Conservation (phyloP, 139 green algal species). For the Closterium sp. region DNA sequence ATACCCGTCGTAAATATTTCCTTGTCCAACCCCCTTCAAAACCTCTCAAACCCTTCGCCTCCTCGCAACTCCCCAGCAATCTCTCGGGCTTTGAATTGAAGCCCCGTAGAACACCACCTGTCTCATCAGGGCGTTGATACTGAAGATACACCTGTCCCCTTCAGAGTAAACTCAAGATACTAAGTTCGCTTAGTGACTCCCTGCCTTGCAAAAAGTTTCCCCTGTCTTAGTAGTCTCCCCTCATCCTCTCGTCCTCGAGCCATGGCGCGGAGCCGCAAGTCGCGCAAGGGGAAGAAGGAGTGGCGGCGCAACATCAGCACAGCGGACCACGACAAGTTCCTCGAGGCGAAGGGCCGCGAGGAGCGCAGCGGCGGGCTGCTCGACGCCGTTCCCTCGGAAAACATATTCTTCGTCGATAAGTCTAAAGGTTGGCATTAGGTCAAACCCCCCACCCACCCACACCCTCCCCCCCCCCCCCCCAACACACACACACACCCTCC, state of each 20-base stretch:
- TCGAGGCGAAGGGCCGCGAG: conserved; percentile 2
- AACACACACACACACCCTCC: too few relatives aligned
- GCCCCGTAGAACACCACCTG: too few relatives aligned
- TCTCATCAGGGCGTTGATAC: too few relatives aligned
- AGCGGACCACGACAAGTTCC: conserved; percentile 9
- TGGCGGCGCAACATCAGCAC: conserved; percentile 37
- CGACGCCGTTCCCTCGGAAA: background rate
- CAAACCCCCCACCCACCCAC: too few relatives aligned
- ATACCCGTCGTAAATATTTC: too few relatives aligned
- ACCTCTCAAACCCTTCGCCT: too few relatives aligned
- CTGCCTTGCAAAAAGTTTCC: background rate
- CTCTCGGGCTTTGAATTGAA: too few relatives aligned
- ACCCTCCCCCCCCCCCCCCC: too few relatives aligned
- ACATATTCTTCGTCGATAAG: conserved; percentile 30
- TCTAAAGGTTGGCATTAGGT: background rate
- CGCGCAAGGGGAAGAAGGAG: conserved; percentile 30
- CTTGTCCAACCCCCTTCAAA: too few relatives aligned
- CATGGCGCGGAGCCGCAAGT: conserved; percentile 19
- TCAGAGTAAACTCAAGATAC: background rate
- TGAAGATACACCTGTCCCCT: too few relatives aligned
- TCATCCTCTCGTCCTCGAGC: background rate
- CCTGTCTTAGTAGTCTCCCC: background rate
- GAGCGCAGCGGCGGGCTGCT: conserved; percentile 1
- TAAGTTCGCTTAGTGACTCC: background rate
- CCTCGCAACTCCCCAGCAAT: too few relatives aligned